Percentiles rank a stretch among this genome's conserved stretches.
phyloP scores from a whole-genome alignment of 306 rosid genomes.

The Cyamopsis tetragonoloba region DNA sequence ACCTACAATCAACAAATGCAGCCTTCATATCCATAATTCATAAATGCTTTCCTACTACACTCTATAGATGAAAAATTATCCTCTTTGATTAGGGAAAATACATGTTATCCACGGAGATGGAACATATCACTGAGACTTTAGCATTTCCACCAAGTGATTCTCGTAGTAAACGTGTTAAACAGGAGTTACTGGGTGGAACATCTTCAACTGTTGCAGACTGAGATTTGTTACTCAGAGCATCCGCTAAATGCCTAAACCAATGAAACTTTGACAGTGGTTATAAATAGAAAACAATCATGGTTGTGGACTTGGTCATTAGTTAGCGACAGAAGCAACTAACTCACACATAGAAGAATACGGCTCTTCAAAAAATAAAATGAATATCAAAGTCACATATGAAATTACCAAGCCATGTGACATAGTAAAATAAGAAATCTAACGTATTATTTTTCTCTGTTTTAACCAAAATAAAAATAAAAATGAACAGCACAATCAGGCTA shows the following conservation, averaged over 20 bases:
- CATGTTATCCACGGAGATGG: constrained; percentile 65
- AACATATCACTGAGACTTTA: constrained; percentile 74
- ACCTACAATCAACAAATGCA: constrained; percentile 51
- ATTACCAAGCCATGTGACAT: background rate
- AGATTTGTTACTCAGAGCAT: constrained; percentile 45
- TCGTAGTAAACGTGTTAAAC: constrained; percentile 62
- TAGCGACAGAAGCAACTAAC: background rate
- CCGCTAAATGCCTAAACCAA: constrained; percentile 66
- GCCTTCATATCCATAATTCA: constrained; percentile 8
- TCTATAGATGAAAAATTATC: background rate
- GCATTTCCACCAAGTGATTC: constrained; percentile 81
- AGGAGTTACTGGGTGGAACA: constrained; percentile 37
- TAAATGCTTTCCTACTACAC: background rate
- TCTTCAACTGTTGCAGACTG: constrained; percentile 46
- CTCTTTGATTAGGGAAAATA: constrained; percentile 29
- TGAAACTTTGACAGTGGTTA: constrained; percentile 24
- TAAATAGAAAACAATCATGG: constrained; percentile 10
- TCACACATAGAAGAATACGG: background rate
- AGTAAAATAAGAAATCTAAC: background rate
- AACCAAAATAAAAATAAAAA: background rate
- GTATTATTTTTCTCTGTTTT: background rate
- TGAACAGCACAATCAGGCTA: background rate
- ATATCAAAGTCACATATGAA: background rate
- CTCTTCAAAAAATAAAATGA: background rate
- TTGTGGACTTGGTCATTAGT: background rate